Base-by-base conservation (phyloP, 192 early-diverging fungal species). In the Backusella tuberculispora region DNA sequence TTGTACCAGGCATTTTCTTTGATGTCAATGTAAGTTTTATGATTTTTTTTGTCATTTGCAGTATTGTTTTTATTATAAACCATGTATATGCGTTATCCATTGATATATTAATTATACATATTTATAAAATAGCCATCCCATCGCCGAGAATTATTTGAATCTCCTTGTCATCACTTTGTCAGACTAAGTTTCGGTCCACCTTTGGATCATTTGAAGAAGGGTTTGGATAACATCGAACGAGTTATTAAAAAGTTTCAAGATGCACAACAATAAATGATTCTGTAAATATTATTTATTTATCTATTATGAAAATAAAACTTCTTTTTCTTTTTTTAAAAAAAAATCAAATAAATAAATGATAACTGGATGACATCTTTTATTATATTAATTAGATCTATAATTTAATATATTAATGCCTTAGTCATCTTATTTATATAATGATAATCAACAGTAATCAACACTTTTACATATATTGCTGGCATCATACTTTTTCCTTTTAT, bases 81-180 rank as follows among this genome's bases (percentile, higher is more conserved):
- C n/a, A 41, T 45, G 15, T 69, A 13, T 34, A 8, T 47, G 38
- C 14, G 17, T 66, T 24, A 34, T 34, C 29, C 2, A 34, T 34
- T 34, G 13, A 8, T 45, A 1, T 46, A 46, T 14, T 14, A 14
- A 14, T 46, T 14, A 46, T 14, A 46, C 1, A 14, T 46, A 6
- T 46, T 26, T 5, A 7, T 26, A 60, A 60, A 8, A 6, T 45
- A 80, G 79, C 87, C 87, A 50, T 77, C 84, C 47, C 74, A 80
- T 26, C 83, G 87, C 29, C 84, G 87, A 48, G 87, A 88, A 48
- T 73, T 88, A 9, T 85, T 86, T 41, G 76, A 85, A 19, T 83
- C 80, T 53, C 85, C 87, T 8, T 88, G 83, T 64, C 86, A 88
- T 71, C 83, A 86, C 43, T 87, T 86, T 79, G 84, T 88, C 19